A percentile compares a stretch with the other conserved stretches of the same genome.
phyloP scores from a whole-genome alignment of 2,329 filamentous ascomycete species.

The Stagonosporopsis cucurbitacearum region DNA sequence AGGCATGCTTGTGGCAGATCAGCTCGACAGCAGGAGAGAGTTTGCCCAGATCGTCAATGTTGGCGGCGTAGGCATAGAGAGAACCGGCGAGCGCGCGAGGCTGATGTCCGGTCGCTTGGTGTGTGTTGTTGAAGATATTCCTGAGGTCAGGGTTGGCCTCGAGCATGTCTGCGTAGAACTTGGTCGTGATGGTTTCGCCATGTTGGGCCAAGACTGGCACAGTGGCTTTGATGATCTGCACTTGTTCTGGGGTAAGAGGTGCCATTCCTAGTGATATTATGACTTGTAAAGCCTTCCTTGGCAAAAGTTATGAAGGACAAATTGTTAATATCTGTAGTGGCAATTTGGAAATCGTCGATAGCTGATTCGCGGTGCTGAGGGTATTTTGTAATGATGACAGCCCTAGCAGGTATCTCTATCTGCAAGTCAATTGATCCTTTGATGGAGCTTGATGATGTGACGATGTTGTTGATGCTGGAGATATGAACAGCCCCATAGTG shows the following conservation, averaged over 20 bases:
- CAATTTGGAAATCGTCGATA: neutral
- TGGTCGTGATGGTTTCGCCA: slow-evolving; percentile 71
- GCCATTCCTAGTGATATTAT: slow-evolving; percentile 26
- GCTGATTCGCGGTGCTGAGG: neutral
- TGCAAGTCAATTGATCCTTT: neutral
- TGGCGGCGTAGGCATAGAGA: slow-evolving; percentile 73
- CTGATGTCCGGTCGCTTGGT: slow-evolving; percentile 72
- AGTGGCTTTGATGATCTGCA: slow-evolving; percentile 71
- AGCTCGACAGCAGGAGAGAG: slow-evolving; percentile 66
- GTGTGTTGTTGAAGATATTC: slow-evolving; percentile 73
- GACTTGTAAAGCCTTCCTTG: neutral
- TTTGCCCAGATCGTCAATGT: slow-evolving; percentile 71
- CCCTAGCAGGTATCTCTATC: neutral
- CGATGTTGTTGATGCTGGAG: neutral
- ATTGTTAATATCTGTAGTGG: neutral
- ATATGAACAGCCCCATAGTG: neutral
- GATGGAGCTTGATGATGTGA: neutral
- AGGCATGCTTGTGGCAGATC: slow-evolving; percentile 79
- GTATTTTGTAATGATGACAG: neutral
- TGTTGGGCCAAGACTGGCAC: slow-evolving; percentile 72
- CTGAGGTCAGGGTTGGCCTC: slow-evolving; percentile 69
- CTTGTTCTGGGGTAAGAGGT: slow-evolving; percentile 66
- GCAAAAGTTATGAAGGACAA: neutral
- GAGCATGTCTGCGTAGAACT: slow-evolving; percentile 76
- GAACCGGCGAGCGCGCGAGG: slow-evolving; percentile 71